Conservation (phyloP, 805 yeast species). For the Starmera quercuum region DNA sequence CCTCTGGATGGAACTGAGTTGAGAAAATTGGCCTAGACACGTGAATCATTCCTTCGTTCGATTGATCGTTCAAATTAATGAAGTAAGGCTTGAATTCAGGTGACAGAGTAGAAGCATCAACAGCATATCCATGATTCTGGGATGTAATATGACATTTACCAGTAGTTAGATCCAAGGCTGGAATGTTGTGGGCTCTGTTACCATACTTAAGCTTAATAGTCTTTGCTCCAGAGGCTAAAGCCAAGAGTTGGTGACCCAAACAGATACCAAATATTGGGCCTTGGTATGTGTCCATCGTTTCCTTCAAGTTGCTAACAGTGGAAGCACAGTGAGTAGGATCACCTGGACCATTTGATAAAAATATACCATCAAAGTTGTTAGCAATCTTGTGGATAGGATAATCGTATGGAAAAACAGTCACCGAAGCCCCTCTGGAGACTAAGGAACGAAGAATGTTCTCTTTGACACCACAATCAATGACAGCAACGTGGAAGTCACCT, state of each 20-base stretch:
- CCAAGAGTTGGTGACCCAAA: constrained; percentile 93
- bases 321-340: constrained; percentile 87
- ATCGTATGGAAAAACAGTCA: constrained; percentile 94
- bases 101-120: constrained; percentile 71
- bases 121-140: constrained; percentile 98
- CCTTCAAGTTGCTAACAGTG: constrained; percentile 68
- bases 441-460: constrained; percentile 93
- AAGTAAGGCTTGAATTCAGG: constrained; percentile 80
- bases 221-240: constrained; percentile 90
- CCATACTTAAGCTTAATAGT: constrained; percentile 94
- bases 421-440: constrained; percentile 90
- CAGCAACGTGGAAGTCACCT: constrained; percentile 74
- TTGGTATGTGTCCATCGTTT: constrained; percentile 55
- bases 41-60: constrained; percentile 97
- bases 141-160: constrained; percentile 97
- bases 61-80: constrained; percentile 87
- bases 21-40: constrained; percentile 82
- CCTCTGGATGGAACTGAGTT: constrained; percentile 98
- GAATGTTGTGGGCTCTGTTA: constrained; percentile 98
- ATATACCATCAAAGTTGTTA: constrained; percentile 87
- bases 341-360: constrained; percentile 95
- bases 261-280: constrained; percentile 97
- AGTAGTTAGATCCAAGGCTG: constrained; percentile 81
- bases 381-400: constrained; percentile 90
- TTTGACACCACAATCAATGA: constrained; percentile 96